Evolutionary conservation across 495 filamentous ascomycete species (phyloP).

Genomic region (Xylaria castorea): DNA sequence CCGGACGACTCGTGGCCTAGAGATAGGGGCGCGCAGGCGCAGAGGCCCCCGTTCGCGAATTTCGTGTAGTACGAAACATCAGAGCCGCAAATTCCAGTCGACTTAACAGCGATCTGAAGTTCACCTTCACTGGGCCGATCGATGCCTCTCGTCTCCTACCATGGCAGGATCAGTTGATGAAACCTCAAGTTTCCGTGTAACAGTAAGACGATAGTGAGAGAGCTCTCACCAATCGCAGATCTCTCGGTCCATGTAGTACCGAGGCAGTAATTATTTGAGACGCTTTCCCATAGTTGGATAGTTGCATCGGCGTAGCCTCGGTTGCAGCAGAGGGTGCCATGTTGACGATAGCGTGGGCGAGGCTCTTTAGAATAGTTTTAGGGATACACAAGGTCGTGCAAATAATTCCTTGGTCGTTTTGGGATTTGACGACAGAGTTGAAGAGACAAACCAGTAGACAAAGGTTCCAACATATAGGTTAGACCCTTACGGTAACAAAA

Average conservation of each 20-base stretch:
- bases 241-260: conserved; percentile 58
- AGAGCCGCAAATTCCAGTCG: conserved; percentile 82
- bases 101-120: conserved; percentile 75
- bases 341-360: conserved; percentile 35
- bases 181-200: conserved; percentile 37
- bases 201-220: conserved; percentile 28
- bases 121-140: conserved; percentile 59
- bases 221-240: conserved; percentile 56
- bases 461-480: background rate
- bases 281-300: conserved; percentile 49
- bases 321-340: conserved; percentile 56
- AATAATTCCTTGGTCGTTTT: background rate
- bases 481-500: background rate
- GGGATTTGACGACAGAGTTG: background rate
- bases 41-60: conserved; percentile 83
- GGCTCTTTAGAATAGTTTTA: background rate
- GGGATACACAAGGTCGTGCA: background rate
- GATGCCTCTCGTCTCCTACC: conserved; percentile 55
- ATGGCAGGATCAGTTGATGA: background rate
- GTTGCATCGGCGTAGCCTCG: conserved; percentile 52
- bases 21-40: conserved; percentile 72
- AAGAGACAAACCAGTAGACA: background rate
- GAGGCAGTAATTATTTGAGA: conserved; percentile 54
- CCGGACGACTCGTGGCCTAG: conserved; percentile 84
- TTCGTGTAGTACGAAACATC: conserved; percentile 88